Conservation (phyloP, 179 eudicot species). For the Pouteria campechiana region DNA sequence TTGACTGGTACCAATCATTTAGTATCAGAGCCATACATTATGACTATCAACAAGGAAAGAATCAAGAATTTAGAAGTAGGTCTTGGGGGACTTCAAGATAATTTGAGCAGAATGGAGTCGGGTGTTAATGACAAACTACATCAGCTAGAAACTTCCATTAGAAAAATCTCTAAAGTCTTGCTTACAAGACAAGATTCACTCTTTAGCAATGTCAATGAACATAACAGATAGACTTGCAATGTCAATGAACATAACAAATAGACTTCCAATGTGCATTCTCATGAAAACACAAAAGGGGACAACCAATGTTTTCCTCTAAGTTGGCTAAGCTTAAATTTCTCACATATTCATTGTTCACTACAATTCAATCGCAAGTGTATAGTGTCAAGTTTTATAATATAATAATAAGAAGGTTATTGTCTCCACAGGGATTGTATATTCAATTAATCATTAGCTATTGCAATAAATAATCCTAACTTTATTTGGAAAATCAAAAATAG, state of each 20-base stretch:
- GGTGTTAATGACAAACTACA: background rate
- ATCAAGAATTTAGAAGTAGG: background rate
- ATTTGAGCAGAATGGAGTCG: background rate
- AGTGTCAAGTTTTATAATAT: too few relatives aligned
- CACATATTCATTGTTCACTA: too few relatives aligned
- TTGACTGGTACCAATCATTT: too few relatives aligned
- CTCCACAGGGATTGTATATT: too few relatives aligned
- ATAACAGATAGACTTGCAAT: too few relatives aligned
- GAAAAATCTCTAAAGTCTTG: background rate
- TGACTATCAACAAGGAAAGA: background rate
- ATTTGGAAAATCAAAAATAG: too few relatives aligned
- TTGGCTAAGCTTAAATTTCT: constrained; percentile 1
- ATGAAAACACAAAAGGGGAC: background rate
- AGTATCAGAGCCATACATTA: too few relatives aligned
- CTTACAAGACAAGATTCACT: background rate
- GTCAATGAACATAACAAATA: background rate
- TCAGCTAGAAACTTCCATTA: background rate
- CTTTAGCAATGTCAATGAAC: background rate
- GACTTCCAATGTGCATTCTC: background rate
- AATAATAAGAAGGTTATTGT: too few relatives aligned
- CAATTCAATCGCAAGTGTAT: too few relatives aligned
- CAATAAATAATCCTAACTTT: too few relatives aligned
- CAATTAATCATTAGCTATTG: too few relatives aligned
- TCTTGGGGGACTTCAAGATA: background rate
- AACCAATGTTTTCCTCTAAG: too few relatives aligned